phyloP scores from a whole-genome alignment of 2,329 filamentous ascomycete genomes.

The Aspergillus sp. region DNA sequence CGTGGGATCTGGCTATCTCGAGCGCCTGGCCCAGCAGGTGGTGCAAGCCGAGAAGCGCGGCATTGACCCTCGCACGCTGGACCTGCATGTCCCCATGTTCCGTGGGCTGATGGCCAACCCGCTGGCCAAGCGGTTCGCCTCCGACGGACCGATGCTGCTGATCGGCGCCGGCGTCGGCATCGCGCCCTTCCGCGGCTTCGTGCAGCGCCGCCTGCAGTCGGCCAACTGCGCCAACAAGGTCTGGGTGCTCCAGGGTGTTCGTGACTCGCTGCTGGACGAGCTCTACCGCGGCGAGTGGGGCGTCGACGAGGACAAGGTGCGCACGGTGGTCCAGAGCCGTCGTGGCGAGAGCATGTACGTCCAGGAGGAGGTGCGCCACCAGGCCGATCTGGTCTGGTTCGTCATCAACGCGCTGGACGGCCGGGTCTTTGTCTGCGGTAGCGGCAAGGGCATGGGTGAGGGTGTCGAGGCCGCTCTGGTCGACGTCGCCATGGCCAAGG shows the following conservation, averaged over 20 bases:
- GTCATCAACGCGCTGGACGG: slow-evolving; percentile 96
- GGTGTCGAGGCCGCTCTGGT: slow-evolving; percentile 86
- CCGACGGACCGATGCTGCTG: slow-evolving; percentile 94
- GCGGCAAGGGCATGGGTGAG: slow-evolving; percentile 94
- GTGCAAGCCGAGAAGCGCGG: slow-evolving; percentile 66
- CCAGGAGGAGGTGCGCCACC: slow-evolving; percentile 87
- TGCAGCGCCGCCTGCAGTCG: slow-evolving; percentile 87
- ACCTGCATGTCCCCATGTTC: slow-evolving; percentile 91
- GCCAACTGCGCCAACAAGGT: slow-evolving; percentile 98
- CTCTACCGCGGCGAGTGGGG: slow-evolving; percentile 97
- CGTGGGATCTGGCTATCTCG: slow-evolving; percentile 89
- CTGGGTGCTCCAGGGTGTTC: slow-evolving; percentile 90
- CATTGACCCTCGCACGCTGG: slow-evolving; percentile 49
- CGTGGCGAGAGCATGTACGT: slow-evolving; percentile 84
- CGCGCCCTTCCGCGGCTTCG: slow-evolving; percentile 95
- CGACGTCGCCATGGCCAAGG: slow-evolving; percentile 90
- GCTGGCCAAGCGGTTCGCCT: slow-evolving; percentile 83
- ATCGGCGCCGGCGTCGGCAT: slow-evolving; percentile 97
- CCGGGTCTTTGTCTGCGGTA: slow-evolving; percentile 93
- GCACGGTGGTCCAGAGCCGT: slow-evolving; percentile 75
- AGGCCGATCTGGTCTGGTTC: slow-evolving; percentile 97
- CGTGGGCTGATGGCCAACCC: slow-evolving; percentile 97
- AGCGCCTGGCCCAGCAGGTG: slow-evolving; percentile 74
- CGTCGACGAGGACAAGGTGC: slow-evolving; percentile 82
- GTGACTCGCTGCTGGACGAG: slow-evolving; percentile 93